Conservation (phyloP, 257 asterid species). For the Penstemon barbatus region DNA sequence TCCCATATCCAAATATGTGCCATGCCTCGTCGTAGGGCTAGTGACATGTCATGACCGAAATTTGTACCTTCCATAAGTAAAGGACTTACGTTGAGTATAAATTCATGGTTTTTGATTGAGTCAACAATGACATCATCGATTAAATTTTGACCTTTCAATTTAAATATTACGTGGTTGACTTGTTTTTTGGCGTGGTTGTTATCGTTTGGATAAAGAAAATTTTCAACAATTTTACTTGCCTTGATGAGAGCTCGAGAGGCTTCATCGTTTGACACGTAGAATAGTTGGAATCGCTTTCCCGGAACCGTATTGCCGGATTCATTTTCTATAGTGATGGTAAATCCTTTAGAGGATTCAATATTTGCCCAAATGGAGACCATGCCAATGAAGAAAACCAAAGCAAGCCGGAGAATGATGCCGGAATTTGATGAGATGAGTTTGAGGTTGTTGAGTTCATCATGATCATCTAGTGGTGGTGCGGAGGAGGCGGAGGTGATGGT, state of each 20-base stretch:
- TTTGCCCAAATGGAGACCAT: conserved; percentile 63
- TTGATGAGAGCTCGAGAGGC: conserved; percentile 44
- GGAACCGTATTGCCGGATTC: conserved; percentile 35
- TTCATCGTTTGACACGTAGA: conserved; percentile 60
- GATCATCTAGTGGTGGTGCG: conserved; percentile 12
- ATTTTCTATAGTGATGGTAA: conserved; percentile 49
- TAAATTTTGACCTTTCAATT: conserved; percentile 37
- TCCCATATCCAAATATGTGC: conserved; percentile 62
- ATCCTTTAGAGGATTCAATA: conserved; percentile 76
- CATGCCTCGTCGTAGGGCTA: conserved; percentile 48
- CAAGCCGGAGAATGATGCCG: conserved; percentile 43
- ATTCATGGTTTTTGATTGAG: conserved; percentile 25
- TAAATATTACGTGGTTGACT: conserved; percentile 38
- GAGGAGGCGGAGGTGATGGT: neutral
- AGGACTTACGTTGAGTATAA: conserved; percentile 40
- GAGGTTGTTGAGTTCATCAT: conserved; percentile 9
- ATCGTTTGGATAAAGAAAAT: conserved; percentile 40
- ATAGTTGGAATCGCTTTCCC: conserved; percentile 52
- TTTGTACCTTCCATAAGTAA: conserved; percentile 36
- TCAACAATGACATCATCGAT: conserved; percentile 25
- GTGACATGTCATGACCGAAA: conserved; percentile 31
- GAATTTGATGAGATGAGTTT: conserved; percentile 23
- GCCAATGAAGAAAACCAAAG: conserved; percentile 40
- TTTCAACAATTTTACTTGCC: conserved; percentile 50
- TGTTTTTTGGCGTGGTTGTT: conserved; percentile 33